phyloP scores from a whole-genome alignment of 176 grass and related monocot species.

The Canna indica region DNA sequence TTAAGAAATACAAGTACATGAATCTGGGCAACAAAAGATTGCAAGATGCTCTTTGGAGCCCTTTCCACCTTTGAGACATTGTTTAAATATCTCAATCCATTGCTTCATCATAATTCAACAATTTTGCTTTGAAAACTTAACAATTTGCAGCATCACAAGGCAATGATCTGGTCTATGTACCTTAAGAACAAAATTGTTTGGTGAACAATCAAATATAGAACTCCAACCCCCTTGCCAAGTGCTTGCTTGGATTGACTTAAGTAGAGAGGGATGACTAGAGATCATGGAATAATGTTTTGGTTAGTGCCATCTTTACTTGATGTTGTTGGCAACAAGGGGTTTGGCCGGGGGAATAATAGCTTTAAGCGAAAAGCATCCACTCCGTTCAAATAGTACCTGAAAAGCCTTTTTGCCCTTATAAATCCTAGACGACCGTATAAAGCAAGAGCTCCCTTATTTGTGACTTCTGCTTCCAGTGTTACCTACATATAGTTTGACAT shows the following conservation, averaged over 20 bases:
- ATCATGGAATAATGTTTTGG: not conserved
- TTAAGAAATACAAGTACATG: too few relatives aligned
- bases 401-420: constrained; percentile 88
- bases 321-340: constrained; percentile 23
- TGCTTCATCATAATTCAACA: too few relatives aligned
- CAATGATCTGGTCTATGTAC: not conserved
- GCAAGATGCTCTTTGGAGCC: too few relatives aligned
- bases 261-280: not conserved
- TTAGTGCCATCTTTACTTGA: constrained; percentile 2
- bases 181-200: not conserved
- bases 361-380: constrained; percentile 94
- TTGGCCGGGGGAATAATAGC: constrained; percentile 53
- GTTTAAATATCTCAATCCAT: too few relatives aligned
- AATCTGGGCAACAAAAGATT: too few relatives aligned
- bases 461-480: constrained; percentile 89
- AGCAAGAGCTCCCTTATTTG: constrained; percentile 83
- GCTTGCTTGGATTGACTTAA: not conserved
- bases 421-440: constrained; percentile 84
- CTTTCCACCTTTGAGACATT: too few relatives aligned
- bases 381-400: constrained; percentile 86
- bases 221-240: not conserved
- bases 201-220: not conserved
- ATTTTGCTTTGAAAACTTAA: too few relatives aligned
- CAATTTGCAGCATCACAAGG: too few relatives aligned
- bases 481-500: constrained; percentile 39